Conservation (phyloP, 306 rosid genomes). For the Fagus sylvatica region DNA sequence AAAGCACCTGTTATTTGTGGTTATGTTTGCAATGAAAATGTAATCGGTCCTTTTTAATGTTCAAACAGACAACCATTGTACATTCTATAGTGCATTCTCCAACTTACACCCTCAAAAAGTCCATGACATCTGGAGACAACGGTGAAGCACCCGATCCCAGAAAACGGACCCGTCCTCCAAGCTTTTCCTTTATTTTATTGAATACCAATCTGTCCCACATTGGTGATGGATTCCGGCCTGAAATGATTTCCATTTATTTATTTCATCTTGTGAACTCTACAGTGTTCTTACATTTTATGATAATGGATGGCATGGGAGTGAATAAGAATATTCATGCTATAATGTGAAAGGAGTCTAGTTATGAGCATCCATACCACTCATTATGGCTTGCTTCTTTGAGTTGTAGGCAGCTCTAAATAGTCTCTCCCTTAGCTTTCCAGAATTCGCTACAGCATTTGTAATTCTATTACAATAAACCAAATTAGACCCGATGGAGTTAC, state of each 20-base stretch:
- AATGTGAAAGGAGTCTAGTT: not conserved
- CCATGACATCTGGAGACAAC: constrained; percentile 91
- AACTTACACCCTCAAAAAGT: constrained; percentile 89
- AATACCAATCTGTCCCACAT: constrained; percentile 96
- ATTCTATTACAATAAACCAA: constrained; percentile 46
- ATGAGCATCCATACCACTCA: constrained; percentile 53
- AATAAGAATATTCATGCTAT: not conserved
- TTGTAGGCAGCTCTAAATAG: constrained; percentile 89
- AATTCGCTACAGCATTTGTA: constrained; percentile 76
- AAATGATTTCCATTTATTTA: constrained; percentile 8
- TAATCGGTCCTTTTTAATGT: not conserved
- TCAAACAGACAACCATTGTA: not conserved
- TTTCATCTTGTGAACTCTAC: not conserved
- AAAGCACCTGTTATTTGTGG: constrained; percentile 64
- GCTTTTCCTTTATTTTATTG: constrained; percentile 90
- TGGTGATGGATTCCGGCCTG: constrained; percentile 88
- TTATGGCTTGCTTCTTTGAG: constrained; percentile 83
- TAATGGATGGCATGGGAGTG: not conserved
- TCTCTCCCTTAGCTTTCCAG: constrained; percentile 85
- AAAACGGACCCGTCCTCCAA: constrained; percentile 94
- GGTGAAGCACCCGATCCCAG: constrained; percentile 97
- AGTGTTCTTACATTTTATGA: not conserved
- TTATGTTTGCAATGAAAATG: not conserved
- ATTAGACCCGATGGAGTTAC: not conserved
- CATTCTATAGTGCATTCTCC: not conserved